These are phyloP conservation scores for Lepiota venenata DNA, from an alignment of 768 basidiomycete species.

Conservation along the genomic window DNA sequence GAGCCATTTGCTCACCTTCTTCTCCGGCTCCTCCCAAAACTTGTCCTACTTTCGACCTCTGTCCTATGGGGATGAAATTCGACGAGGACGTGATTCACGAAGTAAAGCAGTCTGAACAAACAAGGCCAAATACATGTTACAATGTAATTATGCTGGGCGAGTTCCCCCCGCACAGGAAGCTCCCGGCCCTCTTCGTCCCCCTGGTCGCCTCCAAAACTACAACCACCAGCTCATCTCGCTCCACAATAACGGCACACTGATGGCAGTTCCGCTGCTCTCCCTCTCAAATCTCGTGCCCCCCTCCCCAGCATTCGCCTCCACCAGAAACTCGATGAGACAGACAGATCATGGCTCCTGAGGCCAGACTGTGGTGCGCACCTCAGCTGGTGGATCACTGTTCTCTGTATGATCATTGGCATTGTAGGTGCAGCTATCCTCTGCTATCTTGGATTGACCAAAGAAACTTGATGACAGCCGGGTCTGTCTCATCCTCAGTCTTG, in stretches of 20 bases:
- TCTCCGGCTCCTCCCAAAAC: too few species aligned
- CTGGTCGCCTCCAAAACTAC: conserved; percentile 58
- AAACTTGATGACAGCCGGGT: conserved; percentile 38
- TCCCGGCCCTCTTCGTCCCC: conserved; percentile 54
- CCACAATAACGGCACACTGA: conserved; percentile 11
- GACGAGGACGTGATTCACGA: too few species aligned
- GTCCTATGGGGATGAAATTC: too few species aligned
- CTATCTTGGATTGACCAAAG: conserved; percentile 44
- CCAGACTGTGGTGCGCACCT: conserved; percentile 29
- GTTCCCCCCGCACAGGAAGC: conserved; percentile 39
- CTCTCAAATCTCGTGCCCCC: conserved; percentile 32
- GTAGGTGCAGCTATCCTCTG: conserved; percentile 48
- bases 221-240: conserved; percentile 18
- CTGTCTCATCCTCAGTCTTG: conserved; percentile 59
- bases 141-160: too few species aligned
- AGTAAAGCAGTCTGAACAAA: conserved; percentile 43
- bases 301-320: conserved; percentile 47
- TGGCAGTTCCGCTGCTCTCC: conserved; percentile 11
- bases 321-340: conserved; percentile 44
- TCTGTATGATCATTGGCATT: conserved; percentile 53
- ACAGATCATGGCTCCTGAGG: conserved; percentile 61
- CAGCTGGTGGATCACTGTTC: conserved; percentile 47
- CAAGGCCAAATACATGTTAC: too few species aligned
- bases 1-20: too few species aligned
- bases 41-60: too few species aligned